Conservation (phyloP, 176 grass and related monocot species). For the Aegilops sharonensis region DNA sequence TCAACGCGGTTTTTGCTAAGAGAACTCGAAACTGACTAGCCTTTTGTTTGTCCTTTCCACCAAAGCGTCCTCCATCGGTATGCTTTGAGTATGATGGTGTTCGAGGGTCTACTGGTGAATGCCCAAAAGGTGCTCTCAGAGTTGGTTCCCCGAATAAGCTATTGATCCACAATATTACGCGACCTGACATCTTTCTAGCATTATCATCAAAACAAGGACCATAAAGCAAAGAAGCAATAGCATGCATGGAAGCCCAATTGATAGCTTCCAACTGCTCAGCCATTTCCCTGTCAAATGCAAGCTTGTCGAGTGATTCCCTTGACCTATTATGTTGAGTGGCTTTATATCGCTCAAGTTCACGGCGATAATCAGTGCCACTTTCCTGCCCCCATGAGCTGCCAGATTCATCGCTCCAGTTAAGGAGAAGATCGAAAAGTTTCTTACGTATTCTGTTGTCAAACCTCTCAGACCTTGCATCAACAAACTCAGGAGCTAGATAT, state of each 20-base stretch:
- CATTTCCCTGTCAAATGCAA: slow-evolving; percentile 92
- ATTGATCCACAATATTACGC: slow-evolving; percentile 85
- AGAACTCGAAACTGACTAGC: slow-evolving; percentile 72
- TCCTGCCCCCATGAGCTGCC: slow-evolving; percentile 73
- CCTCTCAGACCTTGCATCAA: slow-evolving; percentile 76
- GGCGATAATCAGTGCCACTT: slow-evolving; percentile 62
- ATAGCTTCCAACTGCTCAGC: slow-evolving; percentile 86
- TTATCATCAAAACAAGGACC: slow-evolving; percentile 99
- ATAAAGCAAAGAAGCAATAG: slow-evolving; percentile 90
- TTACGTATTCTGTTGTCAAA: slow-evolving; percentile 85
- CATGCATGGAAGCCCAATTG: slow-evolving; percentile 95
- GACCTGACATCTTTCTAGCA: slow-evolving; percentile 85
- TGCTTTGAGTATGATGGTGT: slow-evolving; percentile 88
- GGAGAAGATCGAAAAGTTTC: slow-evolving; percentile 81
- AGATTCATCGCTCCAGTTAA: slow-evolving; percentile 94
- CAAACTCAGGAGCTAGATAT: slow-evolving; percentile 93
- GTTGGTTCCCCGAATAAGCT: slow-evolving; percentile 69
- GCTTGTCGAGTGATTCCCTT: slow-evolving; percentile 93
- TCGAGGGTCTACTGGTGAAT: slow-evolving; percentile 85
- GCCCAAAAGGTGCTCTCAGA: slow-evolving; percentile 69
- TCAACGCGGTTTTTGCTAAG: slow-evolving; percentile 87
- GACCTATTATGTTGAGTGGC: slow-evolving; percentile 80
- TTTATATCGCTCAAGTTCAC: slow-evolving; percentile 93
- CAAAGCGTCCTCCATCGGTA: slow-evolving; percentile 69
- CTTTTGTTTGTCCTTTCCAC: slow-evolving; percentile 81